Percentiles rank a stretch among this genome's conserved stretches.
Evolutionary conservation across 768 basidiomycete genomes (phyloP).

Genomic region (Tephrocybe sp.): DNA sequence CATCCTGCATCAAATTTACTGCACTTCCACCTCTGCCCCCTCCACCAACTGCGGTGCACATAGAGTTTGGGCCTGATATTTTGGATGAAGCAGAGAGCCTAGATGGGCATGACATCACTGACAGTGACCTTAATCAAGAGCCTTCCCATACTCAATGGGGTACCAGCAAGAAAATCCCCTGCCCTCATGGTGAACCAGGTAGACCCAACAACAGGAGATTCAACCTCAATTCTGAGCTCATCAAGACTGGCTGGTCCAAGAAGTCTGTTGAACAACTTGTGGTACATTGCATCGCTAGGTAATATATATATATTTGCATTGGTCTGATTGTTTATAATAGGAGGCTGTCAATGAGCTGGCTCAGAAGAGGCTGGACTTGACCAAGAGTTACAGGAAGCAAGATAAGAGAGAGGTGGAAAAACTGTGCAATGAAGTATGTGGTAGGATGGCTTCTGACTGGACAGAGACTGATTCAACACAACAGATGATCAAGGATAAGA

Average conservation of each 20-base stretch:
- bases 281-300: too few species aligned
- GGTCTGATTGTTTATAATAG: too few species aligned
- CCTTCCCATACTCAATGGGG: too few species aligned
- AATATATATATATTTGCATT: too few species aligned
- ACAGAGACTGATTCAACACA: neutral
- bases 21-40: neutral
- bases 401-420: neutral
- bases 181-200: conserved; percentile 10
- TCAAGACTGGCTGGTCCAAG: conserved; percentile 7
- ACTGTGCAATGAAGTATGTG: conserved; percentile 6
- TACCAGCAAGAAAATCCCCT: conserved; percentile 12
- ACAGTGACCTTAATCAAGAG: too few species aligned
- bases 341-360: conserved; percentile 1
- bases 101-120: too few species aligned
- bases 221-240: neutral
- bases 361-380: conserved; percentile 1
- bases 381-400: conserved; percentile 3
- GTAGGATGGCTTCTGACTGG: neutral
- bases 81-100: too few species aligned
- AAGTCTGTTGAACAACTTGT: conserved; percentile 1
- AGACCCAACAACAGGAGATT: conserved; percentile 10
- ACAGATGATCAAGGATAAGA: conserved; percentile 13
- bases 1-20: neutral
- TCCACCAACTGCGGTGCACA: neutral
- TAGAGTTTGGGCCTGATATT: neutral